phyloP scores from a whole-genome alignment of 345 rosid genomes.

The Eucalyptus urophylla region DNA sequence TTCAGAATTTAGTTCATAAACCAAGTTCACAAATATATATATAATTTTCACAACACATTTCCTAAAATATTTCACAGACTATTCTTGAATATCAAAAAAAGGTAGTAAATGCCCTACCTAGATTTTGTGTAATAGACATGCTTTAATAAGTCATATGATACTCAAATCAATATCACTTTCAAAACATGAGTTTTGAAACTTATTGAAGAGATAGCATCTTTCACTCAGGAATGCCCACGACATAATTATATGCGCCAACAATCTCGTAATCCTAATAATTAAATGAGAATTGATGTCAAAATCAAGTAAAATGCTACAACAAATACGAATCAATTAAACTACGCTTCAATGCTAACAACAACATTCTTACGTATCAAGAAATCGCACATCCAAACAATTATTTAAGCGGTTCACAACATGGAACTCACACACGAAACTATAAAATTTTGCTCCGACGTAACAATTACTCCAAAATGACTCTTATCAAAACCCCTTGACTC shows the following conservation, averaged over 20 bases:
- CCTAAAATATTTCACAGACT: background rate
- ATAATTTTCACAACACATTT: no score
- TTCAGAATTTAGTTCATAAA: no score
- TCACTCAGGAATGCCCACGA: background rate
- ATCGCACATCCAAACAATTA: background rate
- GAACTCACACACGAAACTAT: no score
- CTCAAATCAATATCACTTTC: background rate
- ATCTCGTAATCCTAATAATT: no score
- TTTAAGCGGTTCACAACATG: background rate
- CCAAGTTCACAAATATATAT: no score
- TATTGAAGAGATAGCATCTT: no score
- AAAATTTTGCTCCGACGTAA: background rate
- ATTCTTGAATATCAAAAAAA: background rate
- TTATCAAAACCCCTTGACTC: background rate
- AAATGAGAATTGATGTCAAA: background rate
- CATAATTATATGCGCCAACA: background rate
- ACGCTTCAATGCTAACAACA: background rate
- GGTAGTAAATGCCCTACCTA: accelerated
- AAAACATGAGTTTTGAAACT: background rate
- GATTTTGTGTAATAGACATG: background rate
- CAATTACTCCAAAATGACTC: background rate
- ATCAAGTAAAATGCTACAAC: background rate
- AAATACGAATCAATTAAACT: accelerated
- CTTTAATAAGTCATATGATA: no score
- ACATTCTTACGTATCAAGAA: accelerated